Percentiles rank a stretch among this genome's conserved stretches.
Conservation (phyloP, 164 flowering plant species). For the Aristolochia contorta region DNA sequence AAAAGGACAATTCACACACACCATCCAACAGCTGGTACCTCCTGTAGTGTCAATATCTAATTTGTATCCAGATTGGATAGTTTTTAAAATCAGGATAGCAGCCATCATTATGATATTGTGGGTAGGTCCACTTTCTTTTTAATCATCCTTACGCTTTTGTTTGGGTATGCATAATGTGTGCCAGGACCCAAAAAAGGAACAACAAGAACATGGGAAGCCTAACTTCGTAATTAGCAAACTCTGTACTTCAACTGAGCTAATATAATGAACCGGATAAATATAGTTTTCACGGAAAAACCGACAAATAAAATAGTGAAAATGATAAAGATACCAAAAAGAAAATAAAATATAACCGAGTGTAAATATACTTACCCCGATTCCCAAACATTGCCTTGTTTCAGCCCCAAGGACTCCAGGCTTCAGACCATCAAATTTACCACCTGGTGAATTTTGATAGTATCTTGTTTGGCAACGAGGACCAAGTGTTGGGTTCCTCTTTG, state of each 20-base stretch:
- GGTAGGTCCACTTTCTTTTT: too few relatives aligned
- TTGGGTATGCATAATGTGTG: background rate
- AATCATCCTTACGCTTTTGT: too few relatives aligned
- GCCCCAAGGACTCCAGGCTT: slow-evolving; percentile 71
- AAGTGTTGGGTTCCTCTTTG: slow-evolving; percentile 41
- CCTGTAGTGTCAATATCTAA: too few relatives aligned
- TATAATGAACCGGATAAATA: background rate
- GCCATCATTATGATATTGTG: too few relatives aligned
- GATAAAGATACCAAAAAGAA: background rate
- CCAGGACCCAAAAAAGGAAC: background rate
- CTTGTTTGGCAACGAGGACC: slow-evolving; percentile 49
- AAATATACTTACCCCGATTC: slow-evolving; percentile 61
- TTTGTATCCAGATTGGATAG: too few relatives aligned
- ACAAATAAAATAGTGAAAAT: background rate
- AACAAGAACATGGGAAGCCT: background rate
- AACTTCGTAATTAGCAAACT: background rate
- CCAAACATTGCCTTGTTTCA: slow-evolving; percentile 67
- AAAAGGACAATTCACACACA: too few relatives aligned
- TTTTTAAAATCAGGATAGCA: too few relatives aligned
- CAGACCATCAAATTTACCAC: slow-evolving; percentile 87
- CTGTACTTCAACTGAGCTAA: too few relatives aligned
- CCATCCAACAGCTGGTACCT: too few relatives aligned
- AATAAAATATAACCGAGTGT: background rate
- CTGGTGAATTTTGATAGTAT: slow-evolving; percentile 71
- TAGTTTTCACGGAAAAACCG: background rate